A percentile compares a stretch with the other conserved stretches of the same genome.
These are phyloP conservation scores for Apiospora malaysiana DNA, from an alignment of 2,329 filamentous ascomycete species.

Conservation along the genomic window DNA sequence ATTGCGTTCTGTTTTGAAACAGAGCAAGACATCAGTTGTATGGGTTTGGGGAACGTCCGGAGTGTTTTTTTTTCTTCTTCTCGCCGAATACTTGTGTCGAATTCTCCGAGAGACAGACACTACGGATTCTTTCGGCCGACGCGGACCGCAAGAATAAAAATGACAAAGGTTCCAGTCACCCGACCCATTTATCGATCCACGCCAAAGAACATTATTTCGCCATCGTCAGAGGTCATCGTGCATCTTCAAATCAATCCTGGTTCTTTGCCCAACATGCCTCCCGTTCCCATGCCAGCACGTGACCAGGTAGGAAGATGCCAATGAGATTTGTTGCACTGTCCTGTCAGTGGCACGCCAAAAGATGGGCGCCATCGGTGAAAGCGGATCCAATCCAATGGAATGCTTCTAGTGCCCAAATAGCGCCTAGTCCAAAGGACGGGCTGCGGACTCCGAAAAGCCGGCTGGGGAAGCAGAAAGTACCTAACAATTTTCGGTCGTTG, in stretches of 20 bases:
- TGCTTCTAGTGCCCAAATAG: not conserved
- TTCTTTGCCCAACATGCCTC: too few species aligned
- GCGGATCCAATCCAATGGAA: slow-evolving; percentile 6
- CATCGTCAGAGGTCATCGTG: not conserved
- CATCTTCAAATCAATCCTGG: too few species aligned
- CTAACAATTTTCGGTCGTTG: slow-evolving; percentile 2
- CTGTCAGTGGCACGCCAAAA: not conserved
- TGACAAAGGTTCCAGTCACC: not conserved
- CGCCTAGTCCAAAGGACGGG: not conserved
- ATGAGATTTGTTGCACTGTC: not conserved
- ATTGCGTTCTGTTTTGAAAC: slow-evolving; percentile 2
- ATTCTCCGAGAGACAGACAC: not conserved
- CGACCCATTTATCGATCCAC: not conserved
- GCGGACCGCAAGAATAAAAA: not conserved
- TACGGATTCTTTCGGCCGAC: not conserved
- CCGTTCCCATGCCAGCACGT: too few species aligned
- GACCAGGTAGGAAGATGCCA: too few species aligned
- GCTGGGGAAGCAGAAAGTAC: not conserved
- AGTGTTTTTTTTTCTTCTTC: not conserved
- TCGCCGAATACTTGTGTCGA: not conserved
- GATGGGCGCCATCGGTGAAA: not conserved
- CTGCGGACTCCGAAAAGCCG: slow-evolving; percentile 14
- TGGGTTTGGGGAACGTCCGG: not conserved
- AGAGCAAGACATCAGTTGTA: not conserved
- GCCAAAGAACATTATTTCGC: not conserved